Percentiles rank a stretch among this genome's conserved stretches.
phyloP scores from a whole-genome alignment of 2,329 filamentous ascomycete species.

The Trichoderma koningii region DNA sequence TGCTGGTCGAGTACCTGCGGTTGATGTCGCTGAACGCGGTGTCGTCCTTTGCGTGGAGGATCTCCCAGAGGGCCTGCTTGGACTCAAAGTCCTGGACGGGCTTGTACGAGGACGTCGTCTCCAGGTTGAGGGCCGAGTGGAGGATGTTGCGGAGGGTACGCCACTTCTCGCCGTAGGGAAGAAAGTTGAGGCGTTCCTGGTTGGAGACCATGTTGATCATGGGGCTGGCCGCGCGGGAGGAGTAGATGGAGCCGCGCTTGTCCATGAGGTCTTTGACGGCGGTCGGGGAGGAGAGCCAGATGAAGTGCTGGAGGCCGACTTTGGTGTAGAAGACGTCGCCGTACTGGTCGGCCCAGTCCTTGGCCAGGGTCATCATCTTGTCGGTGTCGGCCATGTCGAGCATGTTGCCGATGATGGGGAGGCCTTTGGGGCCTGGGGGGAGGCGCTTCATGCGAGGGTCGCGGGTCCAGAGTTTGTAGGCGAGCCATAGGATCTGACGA shows the following conservation, averaged over 20 bases:
- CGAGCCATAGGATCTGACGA: neutral
- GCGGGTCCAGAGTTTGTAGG: constrained; percentile 14
- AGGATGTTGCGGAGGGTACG: constrained; percentile 19
- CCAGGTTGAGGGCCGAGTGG: constrained; percentile 27
- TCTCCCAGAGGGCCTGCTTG: constrained; percentile 28
- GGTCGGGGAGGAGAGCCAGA: constrained; percentile 50
- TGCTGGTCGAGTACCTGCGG: constrained; percentile 31
- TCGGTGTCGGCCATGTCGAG: constrained; percentile 37
- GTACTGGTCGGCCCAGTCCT: constrained; percentile 56
- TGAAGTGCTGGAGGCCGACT: constrained; percentile 49
- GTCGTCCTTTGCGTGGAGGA: constrained; percentile 17
- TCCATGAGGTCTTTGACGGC: constrained; percentile 56
- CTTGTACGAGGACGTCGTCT: constrained; percentile 27
- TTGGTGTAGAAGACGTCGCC: constrained; percentile 55
- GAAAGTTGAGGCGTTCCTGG: constrained; percentile 25
- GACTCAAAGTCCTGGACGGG: constrained; percentile 33
- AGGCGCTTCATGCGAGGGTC: constrained; percentile 16
- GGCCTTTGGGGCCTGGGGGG: constrained; percentile 32
- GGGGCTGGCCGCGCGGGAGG: constrained; percentile 41
- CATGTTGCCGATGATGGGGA: constrained; percentile 32
- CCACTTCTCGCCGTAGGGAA: constrained; percentile 25
- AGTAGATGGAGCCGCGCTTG: constrained; percentile 53
- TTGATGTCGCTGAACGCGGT: constrained; percentile 30
- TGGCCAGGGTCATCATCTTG: constrained; percentile 35
- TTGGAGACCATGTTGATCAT: constrained; percentile 27